Conservation (phyloP, 805 yeast species). For the Yarrowia sp. region DNA sequence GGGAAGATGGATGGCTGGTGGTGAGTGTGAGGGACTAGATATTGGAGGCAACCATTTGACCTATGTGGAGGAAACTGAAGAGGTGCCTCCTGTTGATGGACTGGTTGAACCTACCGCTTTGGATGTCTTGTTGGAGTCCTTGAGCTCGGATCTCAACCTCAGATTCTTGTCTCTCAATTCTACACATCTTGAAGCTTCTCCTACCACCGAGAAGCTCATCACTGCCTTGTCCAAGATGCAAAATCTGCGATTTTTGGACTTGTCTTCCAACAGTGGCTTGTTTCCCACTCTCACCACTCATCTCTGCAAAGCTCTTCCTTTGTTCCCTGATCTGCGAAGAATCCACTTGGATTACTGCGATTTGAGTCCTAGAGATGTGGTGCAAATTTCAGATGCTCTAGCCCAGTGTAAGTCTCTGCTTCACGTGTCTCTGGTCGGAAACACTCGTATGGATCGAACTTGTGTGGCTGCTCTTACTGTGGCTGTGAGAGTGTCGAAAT, state of each 20-base stretch:
- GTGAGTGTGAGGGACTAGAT: slow-evolving; percentile 65
- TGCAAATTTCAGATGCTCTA: slow-evolving; percentile 62
- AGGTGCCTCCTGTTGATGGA: not conserved
- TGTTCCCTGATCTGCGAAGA: slow-evolving; percentile 60
- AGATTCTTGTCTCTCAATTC: slow-evolving; percentile 62
- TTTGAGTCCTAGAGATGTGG: slow-evolving; percentile 54
- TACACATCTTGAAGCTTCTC: slow-evolving; percentile 52
- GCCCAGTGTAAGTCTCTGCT: slow-evolving; percentile 65
- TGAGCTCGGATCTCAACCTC: slow-evolving; percentile 37
- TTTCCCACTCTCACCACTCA: slow-evolving; percentile 62
- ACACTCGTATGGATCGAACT: slow-evolving; percentile 54
- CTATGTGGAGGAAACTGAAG: not conserved
- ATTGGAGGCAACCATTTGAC: slow-evolving; percentile 71
- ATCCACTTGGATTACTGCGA: slow-evolving; percentile 71
- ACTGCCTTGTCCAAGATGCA: slow-evolving; percentile 49
- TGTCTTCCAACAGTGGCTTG: slow-evolving; percentile 65
- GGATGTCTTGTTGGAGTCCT: slow-evolving; percentile 29
- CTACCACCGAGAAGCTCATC: slow-evolving; percentile 39
- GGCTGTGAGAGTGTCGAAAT: slow-evolving; percentile 62
- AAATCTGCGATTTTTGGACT: slow-evolving; percentile 68
- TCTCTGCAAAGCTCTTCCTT: slow-evolving; percentile 63
- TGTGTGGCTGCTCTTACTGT: slow-evolving; percentile 65
- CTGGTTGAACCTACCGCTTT: slow-evolving; percentile 32
- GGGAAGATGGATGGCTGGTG: slow-evolving; percentile 54
- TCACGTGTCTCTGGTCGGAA: slow-evolving; percentile 68